Conservation (phyloP, 768 basidiomycete species). For the Russula sp. region DNA sequence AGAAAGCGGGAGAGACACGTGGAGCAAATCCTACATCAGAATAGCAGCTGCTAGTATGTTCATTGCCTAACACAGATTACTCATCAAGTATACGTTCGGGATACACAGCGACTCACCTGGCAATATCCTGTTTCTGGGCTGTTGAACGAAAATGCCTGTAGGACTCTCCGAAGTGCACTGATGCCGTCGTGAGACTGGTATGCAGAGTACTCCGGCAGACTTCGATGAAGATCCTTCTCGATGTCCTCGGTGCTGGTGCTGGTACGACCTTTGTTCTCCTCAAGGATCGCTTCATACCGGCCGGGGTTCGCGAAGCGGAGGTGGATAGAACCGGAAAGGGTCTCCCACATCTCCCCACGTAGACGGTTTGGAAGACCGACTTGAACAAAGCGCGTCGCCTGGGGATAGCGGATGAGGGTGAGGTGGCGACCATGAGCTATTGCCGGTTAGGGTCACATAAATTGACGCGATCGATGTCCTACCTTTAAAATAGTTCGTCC, state of each 20-base stretch:
- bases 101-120: slow-evolving; percentile 45
- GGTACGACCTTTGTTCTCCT: slow-evolving; percentile 68
- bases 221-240: slow-evolving; percentile 95
- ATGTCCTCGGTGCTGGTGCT: slow-evolving; percentile 95
- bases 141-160: slow-evolving; percentile 93
- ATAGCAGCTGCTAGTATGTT: slow-evolving; percentile 97
- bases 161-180: slow-evolving; percentile 70
- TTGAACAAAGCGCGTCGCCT: slow-evolving; percentile 94
- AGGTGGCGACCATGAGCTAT: slow-evolving; percentile 89
- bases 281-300: slow-evolving; percentile 65
- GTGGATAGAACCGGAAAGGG: slow-evolving; percentile 87
- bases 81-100: slow-evolving; percentile 1
- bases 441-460: not conserved
- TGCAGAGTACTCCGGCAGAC: slow-evolving; percentile 93
- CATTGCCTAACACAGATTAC: slow-evolving; percentile 59
- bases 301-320: slow-evolving; percentile 85
- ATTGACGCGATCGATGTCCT: slow-evolving; percentile 21
- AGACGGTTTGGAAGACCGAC: slow-evolving; percentile 93
- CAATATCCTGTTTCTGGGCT: slow-evolving; percentile 95
- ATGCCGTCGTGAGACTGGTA: slow-evolving; percentile 92
- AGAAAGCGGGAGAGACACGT: not conserved
- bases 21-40: slow-evolving; percentile 54
- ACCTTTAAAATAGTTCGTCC: slow-evolving; percentile 85
- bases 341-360: slow-evolving; percentile 98
- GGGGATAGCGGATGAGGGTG: slow-evolving; percentile 92